Evolutionary conservation across 768 basidiomycete genomes (phyloP), one percentile per base, ranked within the genome.

Genomic region (Arthromyces matolae): DNA sequence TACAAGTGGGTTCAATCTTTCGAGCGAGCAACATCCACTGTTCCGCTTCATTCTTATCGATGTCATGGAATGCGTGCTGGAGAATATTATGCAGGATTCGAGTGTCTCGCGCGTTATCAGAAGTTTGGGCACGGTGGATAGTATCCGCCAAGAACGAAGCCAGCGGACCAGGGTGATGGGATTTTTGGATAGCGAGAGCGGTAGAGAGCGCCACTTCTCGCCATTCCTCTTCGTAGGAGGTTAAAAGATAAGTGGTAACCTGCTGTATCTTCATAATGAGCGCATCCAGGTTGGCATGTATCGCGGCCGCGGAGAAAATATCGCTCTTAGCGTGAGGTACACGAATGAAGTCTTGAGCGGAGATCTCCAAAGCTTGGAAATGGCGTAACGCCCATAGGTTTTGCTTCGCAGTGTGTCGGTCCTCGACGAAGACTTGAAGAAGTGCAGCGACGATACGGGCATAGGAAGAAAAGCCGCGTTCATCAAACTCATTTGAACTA

Each of bases 11-110:
- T 59, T 89, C 83, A 2, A 86, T 47, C 53, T 67, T 79, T 60
- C 84, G 76, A 2, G 80, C 86, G n/a, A 87, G 68, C 3, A 68
- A 59, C 37, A 96, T 63, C 92, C 95, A 95, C 33, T 74, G 60
- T 50, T 93, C 92, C 0, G 80, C 83, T 54, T 94, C 91, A 0
- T 67, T 69, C 36, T 69, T 75, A 3, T 77, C 77, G 0, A 83
- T 72, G 33, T 81, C 82, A 41, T 76, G 71, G 38, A 88, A 64
- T 50, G 80, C 55, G 60, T 83, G 73, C 49, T 77, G 76, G 29
- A 96, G 58, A 5, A 93, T 70, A 18, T 69, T 65, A 37, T 77
- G 69, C 22, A 96, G 63, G 9, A 87, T 70, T 2, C 87, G 72
- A 8, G 80, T 61, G 45, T 86, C 81, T 19, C 80, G 66, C 3